Evolutionary conservation across 2,329 filamentous ascomycete species (phyloP), one percentile per base, ranked within the genome.

Genomic region (Cephalotrichum gorgonifer): DNA sequence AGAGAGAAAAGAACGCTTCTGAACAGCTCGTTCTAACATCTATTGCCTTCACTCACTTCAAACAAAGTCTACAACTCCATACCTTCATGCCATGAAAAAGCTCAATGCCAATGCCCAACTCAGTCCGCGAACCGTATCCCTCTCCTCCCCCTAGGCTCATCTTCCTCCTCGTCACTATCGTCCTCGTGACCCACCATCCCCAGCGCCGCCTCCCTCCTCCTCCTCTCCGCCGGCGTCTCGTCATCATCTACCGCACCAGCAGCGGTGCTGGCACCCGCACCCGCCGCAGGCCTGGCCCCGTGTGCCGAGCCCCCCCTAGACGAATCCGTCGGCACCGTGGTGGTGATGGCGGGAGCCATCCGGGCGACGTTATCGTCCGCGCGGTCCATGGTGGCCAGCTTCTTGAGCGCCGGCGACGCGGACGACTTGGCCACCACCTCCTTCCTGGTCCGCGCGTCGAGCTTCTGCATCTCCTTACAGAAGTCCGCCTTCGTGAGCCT

Each of bases 401-500:
- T 66, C 62, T 78, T 78, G 55, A 78, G 59, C 1, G 64, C 66
- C 4, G 66, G 63, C 0, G 74, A 67, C 1, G 74, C 75, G 5
- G 59, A 65, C 0, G 75, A 78, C 49, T 70, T 67, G 33, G 76
- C 72, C 4, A 79, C 66, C 2, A 79, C 70, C 51, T 78, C 73
- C 31, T 67, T 69, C 6, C 75, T 74, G 14, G 81, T 79, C 58
- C 79, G 79, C 23, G 78, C 76, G 60, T 91, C 85, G 52, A 91
- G 72, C 54, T 81, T 78, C 54, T 81, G 79, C 59, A 93, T 82
- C 60, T 88, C 81, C 43, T 75, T 71, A 52, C 93, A 80, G 60
- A 93, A 91, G 58, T 89, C 85, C 4, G 83, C 79, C 65, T 90
- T 90, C 53, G 77, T 89, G 78, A 93, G 84, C 44, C 86, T 79